These are phyloP conservation scores for Melastoma candidum DNA, from an alignment of 441 rosid genomes.

Conservation along the genomic window DNA sequence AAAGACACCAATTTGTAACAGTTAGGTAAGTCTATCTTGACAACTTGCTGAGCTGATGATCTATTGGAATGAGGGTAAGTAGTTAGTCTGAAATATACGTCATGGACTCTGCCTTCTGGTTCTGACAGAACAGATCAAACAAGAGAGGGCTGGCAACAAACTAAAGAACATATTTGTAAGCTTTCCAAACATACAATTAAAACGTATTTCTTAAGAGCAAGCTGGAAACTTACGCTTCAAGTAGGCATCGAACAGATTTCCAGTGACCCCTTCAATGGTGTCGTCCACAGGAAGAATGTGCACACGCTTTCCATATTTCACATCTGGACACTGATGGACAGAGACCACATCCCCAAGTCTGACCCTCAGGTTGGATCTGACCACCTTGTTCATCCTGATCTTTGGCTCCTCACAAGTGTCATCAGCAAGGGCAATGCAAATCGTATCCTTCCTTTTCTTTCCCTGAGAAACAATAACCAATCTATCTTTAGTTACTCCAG, in stretches of 20 bases:
- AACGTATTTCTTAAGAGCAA: neutral
- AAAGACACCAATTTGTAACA: too few species aligned
- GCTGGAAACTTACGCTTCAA: constrained; percentile 4
- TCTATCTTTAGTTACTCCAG: too few species aligned
- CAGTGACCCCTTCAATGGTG: constrained; percentile 15
- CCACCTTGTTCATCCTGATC: constrained; percentile 3
- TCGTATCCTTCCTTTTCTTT: too few species aligned
- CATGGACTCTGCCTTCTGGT: too few species aligned
- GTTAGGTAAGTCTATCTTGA: too few species aligned
- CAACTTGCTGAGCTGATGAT: too few species aligned
- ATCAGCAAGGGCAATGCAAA: too few species aligned
- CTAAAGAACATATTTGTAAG: neutral
- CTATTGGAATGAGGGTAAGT: too few species aligned
- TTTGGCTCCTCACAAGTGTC: too few species aligned
- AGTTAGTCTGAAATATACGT: too few species aligned
- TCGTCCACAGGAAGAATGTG: constrained; percentile 16
- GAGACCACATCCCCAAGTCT: constrained; percentile 15
- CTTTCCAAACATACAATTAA: neutral
- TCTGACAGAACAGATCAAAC: too few species aligned
- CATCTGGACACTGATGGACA: constrained; percentile 13
- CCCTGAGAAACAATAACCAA: too few species aligned
- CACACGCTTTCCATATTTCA: constrained; percentile 11
- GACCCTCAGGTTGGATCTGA: constrained; percentile 12
- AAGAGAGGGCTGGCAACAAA: neutral
- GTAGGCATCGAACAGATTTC: constrained; percentile 11